Evolutionary conservation across 192 early-diverging fungal genomes (phyloP), one percentile per base, ranked within the genome.

Genomic region (Entrophospora sp.): DNA sequence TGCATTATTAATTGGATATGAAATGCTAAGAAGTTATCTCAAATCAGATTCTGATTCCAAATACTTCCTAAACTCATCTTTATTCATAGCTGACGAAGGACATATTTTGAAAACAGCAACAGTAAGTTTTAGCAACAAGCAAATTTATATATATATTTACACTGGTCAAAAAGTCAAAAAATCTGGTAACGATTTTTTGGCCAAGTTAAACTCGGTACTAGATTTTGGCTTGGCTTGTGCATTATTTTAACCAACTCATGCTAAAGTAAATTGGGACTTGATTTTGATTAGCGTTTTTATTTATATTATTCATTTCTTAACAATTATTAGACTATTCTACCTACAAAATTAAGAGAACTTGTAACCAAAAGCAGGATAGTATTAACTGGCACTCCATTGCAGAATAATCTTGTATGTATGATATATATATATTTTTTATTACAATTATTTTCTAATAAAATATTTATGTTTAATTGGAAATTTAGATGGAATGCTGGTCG

Each of bases 341-440:
- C 36, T 6, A 22, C 57, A 7, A 62, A 51, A 0, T 44, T 81
- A 10, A 75, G 70, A 25, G 18, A 61, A 30, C 61, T 93, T 1
- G 22, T 73, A 30, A 90, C 89, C 1, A 71, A 56, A 4, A 77
- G 79, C 5, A 75, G 91, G 36, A 69, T 95, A 22, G 85, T 84
- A 44, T 65, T 95, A 63, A 94, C 93, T 1, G 93, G 93, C 0
- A 87, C 82, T 35, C 93, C 93, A 1, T 73, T 95, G 30, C 93
- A 95, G 66, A 95, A 95, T 64, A 81, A 84, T 36, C 64, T 95
- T 25, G 60, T 45, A 18, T 16, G 18, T n/a, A n/a, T n/a, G 20
- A 1, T 12, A 14, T 27, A 14, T 40, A 24, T 16, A 38, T 20
- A 38, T 36, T 37, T 27, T 9, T 32, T 32, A 16, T 30, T 16